Evolutionary conservation across 2,329 filamentous ascomycete species (phyloP).

Genomic region (Magnaporthiopsis incrustans): DNA sequence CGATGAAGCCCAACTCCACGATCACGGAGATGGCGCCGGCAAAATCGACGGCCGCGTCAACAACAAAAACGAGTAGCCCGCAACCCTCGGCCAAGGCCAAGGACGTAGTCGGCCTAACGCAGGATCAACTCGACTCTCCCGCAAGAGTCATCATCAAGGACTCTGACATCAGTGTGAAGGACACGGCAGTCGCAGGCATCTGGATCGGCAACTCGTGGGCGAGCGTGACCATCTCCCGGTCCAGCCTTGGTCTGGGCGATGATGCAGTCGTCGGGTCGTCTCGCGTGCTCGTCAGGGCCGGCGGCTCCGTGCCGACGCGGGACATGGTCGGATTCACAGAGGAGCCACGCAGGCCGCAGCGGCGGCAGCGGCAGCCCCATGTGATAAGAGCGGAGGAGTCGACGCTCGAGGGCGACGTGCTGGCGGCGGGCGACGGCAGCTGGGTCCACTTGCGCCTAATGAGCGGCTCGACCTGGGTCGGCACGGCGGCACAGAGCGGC

Average conservation of each 20-base stretch:
- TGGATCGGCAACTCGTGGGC: not conserved
- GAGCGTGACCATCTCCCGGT: not conserved
- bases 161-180: not conserved
- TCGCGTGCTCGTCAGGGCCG: not conserved
- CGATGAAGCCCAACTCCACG: not conserved
- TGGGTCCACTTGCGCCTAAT: not conserved
- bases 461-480: not conserved
- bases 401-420: conserved; percentile 1
- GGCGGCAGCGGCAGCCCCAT: not conserved
- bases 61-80: not conserved
- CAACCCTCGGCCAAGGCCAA: not conserved
- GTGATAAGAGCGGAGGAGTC: not conserved
- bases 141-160: not conserved
- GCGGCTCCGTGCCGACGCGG: not conserved
- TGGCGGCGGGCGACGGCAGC: not conserved
- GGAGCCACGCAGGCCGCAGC: not conserved
- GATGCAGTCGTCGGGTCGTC: too few species aligned
- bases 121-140: not conserved
- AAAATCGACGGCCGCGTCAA: not conserved
- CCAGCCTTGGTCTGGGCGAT: not conserved
- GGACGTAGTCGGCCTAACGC: too few species aligned
- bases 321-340: not conserved
- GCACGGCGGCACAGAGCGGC: not conserved
- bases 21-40: too few species aligned
- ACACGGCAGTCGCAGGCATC: not conserved